Evolutionary conservation across 2,329 filamentous ascomycete genomes (phyloP), one percentile per base, ranked within the genome.

Genomic region (Sclerotinia trifoliorum): DNA sequence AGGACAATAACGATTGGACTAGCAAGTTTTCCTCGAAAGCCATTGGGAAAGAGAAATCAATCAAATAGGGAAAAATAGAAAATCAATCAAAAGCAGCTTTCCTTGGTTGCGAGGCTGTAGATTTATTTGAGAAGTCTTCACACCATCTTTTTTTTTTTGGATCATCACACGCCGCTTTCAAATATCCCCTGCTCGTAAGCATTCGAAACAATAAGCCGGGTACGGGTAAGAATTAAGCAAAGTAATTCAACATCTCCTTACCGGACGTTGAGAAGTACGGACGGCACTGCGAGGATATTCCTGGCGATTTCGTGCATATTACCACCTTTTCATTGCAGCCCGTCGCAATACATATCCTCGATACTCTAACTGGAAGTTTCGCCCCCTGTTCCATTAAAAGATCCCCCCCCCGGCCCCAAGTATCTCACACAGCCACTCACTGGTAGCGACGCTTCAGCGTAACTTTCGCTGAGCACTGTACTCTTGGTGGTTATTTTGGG

Each of bases 221-320:
- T 51, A 62, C 65, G 48, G 57, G 65, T 67, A 55, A 52, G 56
- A 51, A 29, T 61, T 44, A 61, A 52, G 56, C 24, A 46, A 63
- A 48, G 13, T 5, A 39, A 63, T 11, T 46, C 65, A 55, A 55
- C 29, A 63, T 49, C 26, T 52, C 48, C 57, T 26, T 67, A 44
- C 57, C 57, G 65, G 42, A 67, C 65, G 65, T 67, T 67, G 65
- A 63, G 54, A 67, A 48, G 61, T 54, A 55, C 57, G 56, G 57
- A 63, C 65, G 65, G 49, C 39, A 67, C 65, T 67, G 35, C 57
- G 65, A 63, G 49, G 57, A 39, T 67, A 67, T 63, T 63, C 65
- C 65, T 67, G 39, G 65, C 39, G 39, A 67, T 67, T 67, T 55
- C 65, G 65, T 67, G 65, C 65, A 67, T 67, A 63, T 67, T 49